A percentile compares a stretch with the other conserved stretches of the same genome.
Conservation (phyloP, 441 rosid genomes). For the Syzygium syzygioides region DNA sequence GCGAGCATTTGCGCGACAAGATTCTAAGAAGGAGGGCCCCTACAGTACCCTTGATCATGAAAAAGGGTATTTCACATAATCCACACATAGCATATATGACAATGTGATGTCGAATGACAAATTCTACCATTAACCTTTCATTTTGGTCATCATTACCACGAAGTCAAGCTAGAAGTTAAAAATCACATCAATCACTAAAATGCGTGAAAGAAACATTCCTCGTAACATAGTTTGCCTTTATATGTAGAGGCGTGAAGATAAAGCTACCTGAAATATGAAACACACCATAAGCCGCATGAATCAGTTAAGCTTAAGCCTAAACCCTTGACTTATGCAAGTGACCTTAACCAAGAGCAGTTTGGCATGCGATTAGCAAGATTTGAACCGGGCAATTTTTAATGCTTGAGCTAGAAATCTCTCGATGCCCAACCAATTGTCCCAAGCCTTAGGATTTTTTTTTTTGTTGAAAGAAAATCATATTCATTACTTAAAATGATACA, state of each 20-base stretch:
- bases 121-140: neutral
- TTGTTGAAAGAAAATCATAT: too few species aligned
- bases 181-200: neutral
- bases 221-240: rapidly evolving
- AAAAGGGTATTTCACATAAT: neutral
- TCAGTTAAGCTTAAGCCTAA: neutral
- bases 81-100: too few species aligned
- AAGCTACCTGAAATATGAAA: neutral
- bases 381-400: neutral
- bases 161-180: neutral
- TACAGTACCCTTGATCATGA: too few species aligned
- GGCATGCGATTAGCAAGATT: neutral
- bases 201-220: neutral
- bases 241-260: neutral
- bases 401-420: neutral
- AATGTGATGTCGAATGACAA: neutral
- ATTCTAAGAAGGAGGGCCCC: neutral
- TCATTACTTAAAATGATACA: too few species aligned
- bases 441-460: neutral
- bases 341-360: neutral
- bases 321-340: neutral
- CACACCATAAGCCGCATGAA: rapidly evolving
- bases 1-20: neutral
- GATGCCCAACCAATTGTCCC: neutral
- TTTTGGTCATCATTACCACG: neutral